Percentiles rank a stretch among this genome's conserved stretches.
Evolutionary conservation across 768 basidiomycete genomes (phyloP).

Genomic region (Termitomyces sp.): DNA sequence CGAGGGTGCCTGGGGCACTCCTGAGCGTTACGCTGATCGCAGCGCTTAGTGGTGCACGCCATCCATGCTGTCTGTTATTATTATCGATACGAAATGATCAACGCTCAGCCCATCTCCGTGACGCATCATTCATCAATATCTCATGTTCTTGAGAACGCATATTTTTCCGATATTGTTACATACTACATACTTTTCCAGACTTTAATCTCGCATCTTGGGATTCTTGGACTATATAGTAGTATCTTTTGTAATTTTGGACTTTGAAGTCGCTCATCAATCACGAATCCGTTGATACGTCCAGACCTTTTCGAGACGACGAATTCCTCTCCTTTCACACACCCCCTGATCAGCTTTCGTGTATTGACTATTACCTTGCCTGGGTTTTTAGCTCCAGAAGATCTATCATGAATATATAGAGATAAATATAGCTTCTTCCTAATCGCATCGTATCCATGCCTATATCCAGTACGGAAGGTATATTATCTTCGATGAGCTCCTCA

Average conservation of each 20-base stretch:
- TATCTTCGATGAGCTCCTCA: neutral
- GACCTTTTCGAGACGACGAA: neutral
- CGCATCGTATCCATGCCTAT: neutral
- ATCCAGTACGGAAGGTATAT: neutral
- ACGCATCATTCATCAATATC: neutral
- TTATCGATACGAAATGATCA: neutral
- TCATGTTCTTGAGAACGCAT: neutral
- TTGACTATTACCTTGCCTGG: neutral
- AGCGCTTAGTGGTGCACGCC: neutral
- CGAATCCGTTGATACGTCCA: neutral
- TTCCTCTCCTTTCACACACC: no score
- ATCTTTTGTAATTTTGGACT: neutral
- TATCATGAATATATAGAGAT: conserved; percentile 1
- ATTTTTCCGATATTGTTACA: neutral
- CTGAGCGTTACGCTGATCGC: neutral
- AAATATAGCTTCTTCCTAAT: conserved; percentile 8
- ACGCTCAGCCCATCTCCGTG: neutral
- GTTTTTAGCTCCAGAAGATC: neutral
- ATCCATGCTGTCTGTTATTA: neutral
- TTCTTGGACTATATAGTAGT: neutral
- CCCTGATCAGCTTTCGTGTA: neutral
- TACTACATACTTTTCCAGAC: neutral
- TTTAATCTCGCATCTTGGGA: neutral
- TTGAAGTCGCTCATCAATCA: neutral
- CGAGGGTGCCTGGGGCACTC: neutral